These are phyloP conservation scores for Penicillium brasilianum DNA, from an alignment of 2,329 filamentous ascomycete genomes.

Conservation along the genomic window DNA sequence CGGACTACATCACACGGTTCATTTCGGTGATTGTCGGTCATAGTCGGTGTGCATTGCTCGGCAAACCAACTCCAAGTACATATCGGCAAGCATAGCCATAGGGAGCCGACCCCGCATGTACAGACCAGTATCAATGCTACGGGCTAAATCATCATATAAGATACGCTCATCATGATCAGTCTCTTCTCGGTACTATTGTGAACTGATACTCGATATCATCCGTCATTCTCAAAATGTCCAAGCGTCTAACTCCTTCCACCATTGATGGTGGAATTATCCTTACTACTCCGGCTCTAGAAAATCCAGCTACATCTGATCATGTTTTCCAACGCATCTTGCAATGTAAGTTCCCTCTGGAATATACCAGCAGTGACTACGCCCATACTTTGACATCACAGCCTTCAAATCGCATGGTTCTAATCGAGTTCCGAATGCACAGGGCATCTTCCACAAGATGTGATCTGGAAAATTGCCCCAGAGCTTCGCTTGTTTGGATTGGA, in stretches of 20 bases:
- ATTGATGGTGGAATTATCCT: conserved; percentile 29
- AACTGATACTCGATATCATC: background rate
- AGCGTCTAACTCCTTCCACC: conserved; percentile 20
- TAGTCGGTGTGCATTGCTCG: conserved; percentile 19
- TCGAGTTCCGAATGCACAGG: conserved; percentile 5
- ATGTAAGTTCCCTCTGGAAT: conserved; percentile 6
- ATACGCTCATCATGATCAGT: background rate
- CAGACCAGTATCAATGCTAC: background rate
- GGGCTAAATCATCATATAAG: background rate
- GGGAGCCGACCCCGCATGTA: conserved; percentile 13
- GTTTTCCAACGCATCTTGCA: conserved; percentile 27
- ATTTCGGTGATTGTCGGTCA: conserved; percentile 19
- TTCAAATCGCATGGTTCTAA: background rate
- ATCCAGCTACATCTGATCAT: conserved; percentile 27
- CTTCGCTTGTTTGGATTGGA: conserved; percentile 27
- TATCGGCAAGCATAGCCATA: background rate
- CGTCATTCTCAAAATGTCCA: conserved; percentile 5
- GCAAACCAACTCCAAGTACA: conserved; percentile 6
- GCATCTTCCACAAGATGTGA: conserved; percentile 24
- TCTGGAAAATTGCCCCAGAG: conserved; percentile 11
- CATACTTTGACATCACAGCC: background rate
- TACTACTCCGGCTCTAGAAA: conserved; percentile 20
- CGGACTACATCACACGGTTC: background rate
- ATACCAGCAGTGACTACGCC: no score
- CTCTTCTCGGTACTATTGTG: background rate